Percentiles rank a stretch among this genome's conserved stretches.
These are phyloP conservation scores for Mentha longifolia DNA, from an alignment of 257 asterid genomes.

Conservation along the genomic window DNA sequence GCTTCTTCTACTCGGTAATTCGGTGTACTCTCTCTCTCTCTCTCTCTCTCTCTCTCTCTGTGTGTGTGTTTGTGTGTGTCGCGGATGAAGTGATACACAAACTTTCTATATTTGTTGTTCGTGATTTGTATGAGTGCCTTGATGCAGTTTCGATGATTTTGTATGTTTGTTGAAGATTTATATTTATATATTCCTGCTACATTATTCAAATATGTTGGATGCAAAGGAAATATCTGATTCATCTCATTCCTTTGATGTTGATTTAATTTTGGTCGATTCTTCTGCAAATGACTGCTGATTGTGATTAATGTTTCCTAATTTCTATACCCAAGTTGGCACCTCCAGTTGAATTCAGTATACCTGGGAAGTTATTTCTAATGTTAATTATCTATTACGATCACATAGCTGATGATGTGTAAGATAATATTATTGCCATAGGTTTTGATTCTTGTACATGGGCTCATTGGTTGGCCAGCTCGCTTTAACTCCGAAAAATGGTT, in stretches of 20 bases:
- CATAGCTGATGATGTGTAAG: neutral
- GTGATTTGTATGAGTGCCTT: neutral
- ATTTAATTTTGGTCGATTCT: neutral
- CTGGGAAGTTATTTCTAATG: neutral
- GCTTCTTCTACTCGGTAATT: too few relatives aligned
- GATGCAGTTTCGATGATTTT: constrained; percentile 13
- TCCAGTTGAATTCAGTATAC: neutral
- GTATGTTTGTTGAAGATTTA: neutral
- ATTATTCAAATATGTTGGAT: constrained; percentile 6
- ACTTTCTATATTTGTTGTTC: neutral
- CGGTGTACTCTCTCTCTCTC: constrained; percentile 31
- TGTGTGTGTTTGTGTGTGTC: too few relatives aligned
- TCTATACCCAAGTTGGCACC: neutral
- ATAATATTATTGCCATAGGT: neutral
- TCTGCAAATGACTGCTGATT: constrained; percentile 22
- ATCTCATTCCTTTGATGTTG: constrained; percentile 15
- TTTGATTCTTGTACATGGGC: constrained; percentile 53
- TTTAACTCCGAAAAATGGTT: constrained; percentile 59
- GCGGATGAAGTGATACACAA: neutral
- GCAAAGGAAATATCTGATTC: neutral
- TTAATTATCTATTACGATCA: neutral
- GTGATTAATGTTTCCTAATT: neutral
- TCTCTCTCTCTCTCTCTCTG: constrained; percentile 24
- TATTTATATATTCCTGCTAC: neutral
- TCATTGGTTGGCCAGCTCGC: constrained; percentile 68